These are phyloP conservation scores for Closterium sp. DNA, from an alignment of 139 green algal species.

Conservation along the genomic window DNA sequence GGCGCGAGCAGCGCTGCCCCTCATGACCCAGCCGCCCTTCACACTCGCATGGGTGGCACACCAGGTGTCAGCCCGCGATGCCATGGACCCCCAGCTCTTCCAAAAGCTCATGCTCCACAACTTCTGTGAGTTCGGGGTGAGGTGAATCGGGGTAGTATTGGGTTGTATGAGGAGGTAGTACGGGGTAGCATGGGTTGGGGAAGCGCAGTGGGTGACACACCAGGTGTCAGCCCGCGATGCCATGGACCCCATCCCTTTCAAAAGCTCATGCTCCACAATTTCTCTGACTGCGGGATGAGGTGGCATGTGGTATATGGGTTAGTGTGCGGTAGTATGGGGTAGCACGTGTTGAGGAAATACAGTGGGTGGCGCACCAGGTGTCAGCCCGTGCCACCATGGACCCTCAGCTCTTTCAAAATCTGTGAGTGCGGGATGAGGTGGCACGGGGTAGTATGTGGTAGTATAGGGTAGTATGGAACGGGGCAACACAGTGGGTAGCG, in stretches of 20 bases:
- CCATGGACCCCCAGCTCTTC: slow-evolving; percentile 30
- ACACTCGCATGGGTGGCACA: slow-evolving; percentile 36
- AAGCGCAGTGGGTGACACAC: slow-evolving; percentile 6
- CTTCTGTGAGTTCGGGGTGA: slow-evolving; percentile 12
- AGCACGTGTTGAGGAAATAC: too few species aligned
- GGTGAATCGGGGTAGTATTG: background rate
- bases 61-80: slow-evolving; percentile 34
- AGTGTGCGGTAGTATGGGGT: too few species aligned
- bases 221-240: slow-evolving; percentile 23
- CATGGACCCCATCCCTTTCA: slow-evolving; percentile 14
- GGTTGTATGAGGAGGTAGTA: too few species aligned
- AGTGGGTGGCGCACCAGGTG: slow-evolving; percentile 22
- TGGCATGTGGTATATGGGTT: too few species aligned
- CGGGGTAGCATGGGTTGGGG: too few species aligned
- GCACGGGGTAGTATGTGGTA: too few species aligned
- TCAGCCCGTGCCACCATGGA: slow-evolving; percentile 29
- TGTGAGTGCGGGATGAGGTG: slow-evolving; percentile 15
- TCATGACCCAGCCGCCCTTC: slow-evolving; percentile 43
- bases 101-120: slow-evolving; percentile 14
- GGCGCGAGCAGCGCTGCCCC: slow-evolving; percentile 22
- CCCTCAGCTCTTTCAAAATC: background rate
- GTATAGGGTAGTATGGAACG: too few species aligned
- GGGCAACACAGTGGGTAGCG: too few species aligned
- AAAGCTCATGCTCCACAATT: slow-evolving; percentile 36
- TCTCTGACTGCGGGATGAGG: slow-evolving; percentile 9